These are phyloP conservation scores for Candida adriatica DNA, from an alignment of 805 yeast genomes.

Conservation along the genomic window DNA sequence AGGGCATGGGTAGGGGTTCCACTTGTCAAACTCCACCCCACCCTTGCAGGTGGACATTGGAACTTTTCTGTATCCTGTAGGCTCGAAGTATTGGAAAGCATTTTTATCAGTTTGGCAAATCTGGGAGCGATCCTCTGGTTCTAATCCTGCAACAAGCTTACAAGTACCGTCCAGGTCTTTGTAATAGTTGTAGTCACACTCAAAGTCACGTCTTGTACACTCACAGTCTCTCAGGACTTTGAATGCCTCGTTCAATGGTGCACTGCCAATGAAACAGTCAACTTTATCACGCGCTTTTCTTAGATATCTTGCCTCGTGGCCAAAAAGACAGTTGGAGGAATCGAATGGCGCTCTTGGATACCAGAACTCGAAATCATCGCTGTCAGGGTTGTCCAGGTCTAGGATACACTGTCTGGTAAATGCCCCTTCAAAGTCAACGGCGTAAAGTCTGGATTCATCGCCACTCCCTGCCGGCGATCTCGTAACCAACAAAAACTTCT, in stretches of 20 bases:
- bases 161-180: slow-evolving; percentile 78
- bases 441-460: slow-evolving; percentile 36
- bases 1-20: slow-evolving; percentile 73
- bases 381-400: slow-evolving; percentile 35
- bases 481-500: slow-evolving; percentile 64
- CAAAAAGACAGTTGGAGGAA: slow-evolving; percentile 54
- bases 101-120: slow-evolving; percentile 49
- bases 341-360: slow-evolving; percentile 49
- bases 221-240: slow-evolving; percentile 59
- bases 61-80: slow-evolving; percentile 88
- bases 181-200: slow-evolving; percentile 85
- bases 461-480: slow-evolving; percentile 37
- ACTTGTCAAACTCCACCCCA: slow-evolving; percentile 65
- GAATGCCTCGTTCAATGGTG: slow-evolving; percentile 51
- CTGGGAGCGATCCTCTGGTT: slow-evolving; percentile 57
- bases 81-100: slow-evolving; percentile 66
- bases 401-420: slow-evolving; percentile 49
- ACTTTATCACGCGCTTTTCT: slow-evolving; percentile 47
- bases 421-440: slow-evolving; percentile 50
- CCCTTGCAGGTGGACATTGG: slow-evolving; percentile 84
- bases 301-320: slow-evolving; percentile 59
- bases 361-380: slow-evolving; percentile 60
- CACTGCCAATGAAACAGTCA: slow-evolving; percentile 56
- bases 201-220: slow-evolving; percentile 84
- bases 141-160: slow-evolving; percentile 62